These are phyloP conservation scores for Peniophora sp. DNA, from an alignment of 1,284 basidiomycete genomes.

Conservation along the genomic window DNA sequence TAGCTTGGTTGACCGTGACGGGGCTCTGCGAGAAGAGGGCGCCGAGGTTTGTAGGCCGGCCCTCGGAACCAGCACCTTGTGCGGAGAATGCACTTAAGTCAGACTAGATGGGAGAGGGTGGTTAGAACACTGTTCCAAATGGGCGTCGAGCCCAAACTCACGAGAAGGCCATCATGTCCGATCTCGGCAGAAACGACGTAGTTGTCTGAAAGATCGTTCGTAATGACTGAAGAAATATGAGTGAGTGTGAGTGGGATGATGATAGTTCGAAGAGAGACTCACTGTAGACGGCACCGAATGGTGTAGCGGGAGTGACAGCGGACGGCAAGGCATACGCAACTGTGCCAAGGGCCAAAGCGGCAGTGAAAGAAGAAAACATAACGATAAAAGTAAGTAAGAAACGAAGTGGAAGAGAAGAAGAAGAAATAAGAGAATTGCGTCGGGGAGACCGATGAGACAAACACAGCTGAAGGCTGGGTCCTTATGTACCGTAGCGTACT, in stretches of 20 bases:
- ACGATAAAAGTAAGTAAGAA: too few species aligned
- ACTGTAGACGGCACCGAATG: not conserved
- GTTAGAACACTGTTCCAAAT: not conserved
- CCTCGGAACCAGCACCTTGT: not conserved
- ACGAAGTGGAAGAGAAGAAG: too few species aligned
- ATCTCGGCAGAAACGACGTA: not conserved
- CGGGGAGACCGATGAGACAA: too few species aligned
- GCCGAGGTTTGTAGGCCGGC: conserved; percentile 13
- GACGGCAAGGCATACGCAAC: too few species aligned
- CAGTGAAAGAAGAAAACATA: too few species aligned
- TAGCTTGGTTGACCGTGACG: conserved; percentile 19
- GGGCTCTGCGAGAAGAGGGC: conserved; percentile 32
- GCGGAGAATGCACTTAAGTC: not conserved
- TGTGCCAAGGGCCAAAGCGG: too few species aligned
- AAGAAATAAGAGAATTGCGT: too few species aligned
- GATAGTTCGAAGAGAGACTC: not conserved
- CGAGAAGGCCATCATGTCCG: not conserved
- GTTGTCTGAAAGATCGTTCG: not conserved
- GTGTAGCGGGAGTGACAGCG: too few species aligned
- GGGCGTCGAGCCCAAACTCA: not conserved
- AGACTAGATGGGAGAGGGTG: not conserved
- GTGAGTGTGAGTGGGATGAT: not conserved
- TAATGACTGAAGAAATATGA: not conserved
- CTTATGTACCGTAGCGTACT: too few species aligned
- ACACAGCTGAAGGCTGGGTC: too few species aligned